A percentile compares a stretch with the other conserved stretches of the same genome.
Conservation (phyloP, 1,284 basidiomycete species). For the Ustilago lituana region DNA sequence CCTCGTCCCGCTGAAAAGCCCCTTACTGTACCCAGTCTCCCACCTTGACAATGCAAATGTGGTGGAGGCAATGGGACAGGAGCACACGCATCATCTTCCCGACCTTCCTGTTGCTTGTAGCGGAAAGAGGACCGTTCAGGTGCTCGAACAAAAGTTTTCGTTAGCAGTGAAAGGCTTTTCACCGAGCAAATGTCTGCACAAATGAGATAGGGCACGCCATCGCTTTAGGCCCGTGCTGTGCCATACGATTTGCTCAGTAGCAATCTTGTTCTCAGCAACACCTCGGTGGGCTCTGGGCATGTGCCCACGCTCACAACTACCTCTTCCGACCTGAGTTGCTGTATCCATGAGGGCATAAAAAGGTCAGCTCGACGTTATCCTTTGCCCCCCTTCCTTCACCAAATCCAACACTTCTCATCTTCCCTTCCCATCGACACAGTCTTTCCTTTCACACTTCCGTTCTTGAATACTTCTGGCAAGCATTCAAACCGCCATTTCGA, state of each 20-base stretch:
- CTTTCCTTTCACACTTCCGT: neutral
- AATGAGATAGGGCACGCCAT: conserved; percentile 32
- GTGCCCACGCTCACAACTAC: neutral
- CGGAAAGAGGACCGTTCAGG: neutral
- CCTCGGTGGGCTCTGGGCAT: conserved; percentile 11
- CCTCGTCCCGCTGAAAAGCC: conserved; percentile 12
- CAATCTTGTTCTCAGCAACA: conserved; percentile 9
- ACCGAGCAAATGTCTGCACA: conserved; percentile 5
- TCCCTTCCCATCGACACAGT: conserved; percentile 2
- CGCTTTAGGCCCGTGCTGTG: too few relatives aligned
- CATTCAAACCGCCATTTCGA: conserved; percentile 7
- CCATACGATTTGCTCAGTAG: too few relatives aligned
- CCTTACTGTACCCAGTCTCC: conserved; percentile 13
- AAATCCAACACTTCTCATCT: neutral
- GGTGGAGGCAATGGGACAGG: conserved; percentile 6
- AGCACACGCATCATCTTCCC: conserved; percentile 1
- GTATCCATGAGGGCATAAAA: conserved; percentile 9
- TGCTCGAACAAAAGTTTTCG: too few relatives aligned
- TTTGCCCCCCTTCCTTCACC: neutral
- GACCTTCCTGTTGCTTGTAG: neutral
- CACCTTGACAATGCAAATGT: conserved; percentile 8
- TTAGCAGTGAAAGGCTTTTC: too few relatives aligned
- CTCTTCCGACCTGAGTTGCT: neutral
- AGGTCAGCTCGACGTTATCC: neutral
- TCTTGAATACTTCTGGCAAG: conserved; percentile 36